phyloP scores from a whole-genome alignment of 805 yeast species.

The Starmera pachycereana region DNA sequence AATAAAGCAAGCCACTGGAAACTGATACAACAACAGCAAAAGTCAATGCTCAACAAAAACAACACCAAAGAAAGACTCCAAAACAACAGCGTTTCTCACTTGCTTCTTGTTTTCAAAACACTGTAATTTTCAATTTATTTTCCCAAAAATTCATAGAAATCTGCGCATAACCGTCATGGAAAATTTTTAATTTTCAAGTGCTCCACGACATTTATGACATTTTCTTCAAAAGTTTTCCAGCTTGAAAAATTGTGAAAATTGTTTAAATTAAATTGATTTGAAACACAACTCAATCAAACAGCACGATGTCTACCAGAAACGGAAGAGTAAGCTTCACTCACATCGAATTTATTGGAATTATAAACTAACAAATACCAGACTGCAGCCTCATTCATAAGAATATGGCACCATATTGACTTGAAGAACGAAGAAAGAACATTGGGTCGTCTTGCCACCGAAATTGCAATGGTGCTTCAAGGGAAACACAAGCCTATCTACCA shows the following conservation, averaged over 20 bases:
- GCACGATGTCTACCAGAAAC: neutral
- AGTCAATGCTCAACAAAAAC: too few relatives aligned
- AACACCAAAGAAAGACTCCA: too few relatives aligned
- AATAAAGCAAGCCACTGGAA: too few relatives aligned
- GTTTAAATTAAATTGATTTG: neutral
- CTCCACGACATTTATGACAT: neutral
- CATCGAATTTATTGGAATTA: too few relatives aligned
- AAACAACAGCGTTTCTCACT: too few relatives aligned
- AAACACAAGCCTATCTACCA: conserved; percentile 91
- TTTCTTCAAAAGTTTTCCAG: neutral
- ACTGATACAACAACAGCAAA: too few relatives aligned
- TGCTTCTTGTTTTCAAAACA: too few relatives aligned
- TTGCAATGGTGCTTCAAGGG: conserved; percentile 87
- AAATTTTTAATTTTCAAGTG: too few relatives aligned
- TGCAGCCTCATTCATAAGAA: conserved; percentile 67
- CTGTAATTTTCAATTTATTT: too few relatives aligned
- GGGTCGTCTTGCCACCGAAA: conserved; percentile 85
- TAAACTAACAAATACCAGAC: conserved; percentile 25
- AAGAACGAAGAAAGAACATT: conserved; percentile 76
- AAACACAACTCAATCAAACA: neutral
- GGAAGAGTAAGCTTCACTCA: neutral
- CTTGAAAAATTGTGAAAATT: too few relatives aligned
- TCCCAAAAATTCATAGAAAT: too few relatives aligned
- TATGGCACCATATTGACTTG: conserved; percentile 94
- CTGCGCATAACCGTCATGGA: too few relatives aligned